Evolutionary conservation across 257 asterid species (phyloP), one percentile per base, ranked within the genome.

Genomic region (Solanum pinnatisectum): DNA sequence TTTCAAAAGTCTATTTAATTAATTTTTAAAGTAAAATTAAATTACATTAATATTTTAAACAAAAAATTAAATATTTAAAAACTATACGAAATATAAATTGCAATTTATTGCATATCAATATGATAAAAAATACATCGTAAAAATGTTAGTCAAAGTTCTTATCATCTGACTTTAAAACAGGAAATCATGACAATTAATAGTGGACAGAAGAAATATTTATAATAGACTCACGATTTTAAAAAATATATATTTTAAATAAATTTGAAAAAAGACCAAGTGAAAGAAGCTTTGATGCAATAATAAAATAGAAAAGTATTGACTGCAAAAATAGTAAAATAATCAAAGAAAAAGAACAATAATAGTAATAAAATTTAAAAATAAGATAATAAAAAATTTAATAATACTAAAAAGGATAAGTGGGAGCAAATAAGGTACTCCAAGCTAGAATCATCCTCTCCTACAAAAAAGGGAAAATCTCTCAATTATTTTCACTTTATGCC

Each of bases 1-100:
- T 52, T 2, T 6, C 0, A 1, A 16, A 52, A 52, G 1, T 6
- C 0, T 16, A 0, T 52, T 52, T 16, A 0, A 52, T 16, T 52
- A 52, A 2, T 52, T 52, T 49, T 52, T 2, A 52, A 52, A 16
- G 8, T 52, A 3, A 52, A 52, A 52, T 52, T 16, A 52, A 52
- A 16, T 16, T 52, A 8, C 0, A 52, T 16, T 52, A 16, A 52
- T 5, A 52, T 52, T 16, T 52, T 16, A 16, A 1, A 13, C 7
- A 46, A 0, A 13, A 1, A 46, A 46, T 13, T 46, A 46, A 0
- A 46, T 46, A 46, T 4, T 46, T 1, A 13, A 13, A 42, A 13
- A 16, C 1, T 52, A 52, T 52, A 15, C 3, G 9, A 49, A 49
- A 49, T 2, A 16, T 49, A 52, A 0, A 52, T 52, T 52, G 1